phyloP scores from a whole-genome alignment of 2,329 filamentous ascomycete genomes.

The Fusarium proliferatum region DNA sequence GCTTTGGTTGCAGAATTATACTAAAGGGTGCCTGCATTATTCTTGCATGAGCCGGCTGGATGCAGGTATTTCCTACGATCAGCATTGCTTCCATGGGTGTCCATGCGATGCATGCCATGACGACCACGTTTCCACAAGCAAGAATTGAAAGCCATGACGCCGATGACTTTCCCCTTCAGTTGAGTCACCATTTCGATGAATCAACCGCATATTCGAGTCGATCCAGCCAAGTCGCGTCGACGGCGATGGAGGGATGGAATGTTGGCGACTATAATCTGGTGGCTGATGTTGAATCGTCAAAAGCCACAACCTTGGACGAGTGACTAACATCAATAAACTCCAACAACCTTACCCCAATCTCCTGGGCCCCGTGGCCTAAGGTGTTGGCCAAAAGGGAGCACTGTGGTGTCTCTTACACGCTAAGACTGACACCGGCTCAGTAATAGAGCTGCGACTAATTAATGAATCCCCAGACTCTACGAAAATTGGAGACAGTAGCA shows the following conservation, averaged over 20 bases:
- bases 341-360: conserved; percentile 42
- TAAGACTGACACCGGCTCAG: conserved; percentile 33
- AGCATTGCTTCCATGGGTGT: conserved; percentile 28
- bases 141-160: conserved; percentile 30
- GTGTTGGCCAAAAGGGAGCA: conserved; percentile 30
- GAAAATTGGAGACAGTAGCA: conserved; percentile 18
- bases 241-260: conserved; percentile 30
- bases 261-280: conserved; percentile 29
- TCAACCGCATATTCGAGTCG: background rate
- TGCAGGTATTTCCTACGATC: conserved; percentile 24
- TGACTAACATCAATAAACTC: conserved; percentile 27
- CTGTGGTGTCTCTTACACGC: conserved; percentile 12
- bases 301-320: conserved; percentile 1
- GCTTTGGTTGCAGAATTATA: background rate
- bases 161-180: conserved; percentile 12
- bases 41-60: conserved; percentile 11
- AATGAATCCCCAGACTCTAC: conserved; percentile 39
- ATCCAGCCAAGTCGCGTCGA: background rate
- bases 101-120: conserved; percentile 41
- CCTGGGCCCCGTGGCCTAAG: conserved; percentile 33
- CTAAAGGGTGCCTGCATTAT: conserved; percentile 24
- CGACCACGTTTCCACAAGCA: conserved; percentile 34
- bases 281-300: conserved; percentile 29
- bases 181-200: conserved; percentile 30
- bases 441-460: conserved; percentile 22